Evolutionary conservation across 2,329 filamentous ascomycete species (phyloP).

Genomic region (Sclerotinia spermophila): DNA sequence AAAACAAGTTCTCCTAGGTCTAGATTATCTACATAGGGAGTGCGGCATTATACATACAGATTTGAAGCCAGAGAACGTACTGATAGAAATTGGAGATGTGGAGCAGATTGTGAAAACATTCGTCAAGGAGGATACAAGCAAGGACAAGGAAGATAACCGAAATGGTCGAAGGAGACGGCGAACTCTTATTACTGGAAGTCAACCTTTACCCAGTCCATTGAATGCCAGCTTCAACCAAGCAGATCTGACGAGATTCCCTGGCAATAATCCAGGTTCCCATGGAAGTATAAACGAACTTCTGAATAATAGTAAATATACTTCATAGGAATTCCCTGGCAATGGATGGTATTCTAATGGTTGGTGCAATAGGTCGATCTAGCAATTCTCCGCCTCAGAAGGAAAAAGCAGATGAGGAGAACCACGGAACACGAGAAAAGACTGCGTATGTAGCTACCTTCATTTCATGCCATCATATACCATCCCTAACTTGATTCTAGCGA

Average conservation of each 20-base stretch:
- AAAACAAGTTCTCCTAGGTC: slow-evolving; percentile 90
- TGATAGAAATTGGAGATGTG: slow-evolving; percentile 98
- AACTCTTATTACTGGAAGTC: slow-evolving; percentile 94
- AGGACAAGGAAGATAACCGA: slow-evolving; percentile 77
- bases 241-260: slow-evolving; percentile 60
- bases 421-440: slow-evolving; percentile 87
- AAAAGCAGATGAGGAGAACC: slow-evolving; percentile 55
- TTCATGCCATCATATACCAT: slow-evolving; percentile 5
- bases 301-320: slow-evolving; percentile 63
- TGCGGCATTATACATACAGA: slow-evolving; percentile 99
- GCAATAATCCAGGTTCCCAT: slow-evolving; percentile 58
- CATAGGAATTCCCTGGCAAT: slow-evolving; percentile 37
- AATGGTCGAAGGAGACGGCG: slow-evolving; percentile 86
- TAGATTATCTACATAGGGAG: slow-evolving; percentile 95
- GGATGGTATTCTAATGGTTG: slow-evolving; percentile 50
- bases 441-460: slow-evolving; percentile 59
- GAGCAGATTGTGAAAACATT: slow-evolving; percentile 97
- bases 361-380: slow-evolving; percentile 45
- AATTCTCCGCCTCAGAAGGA: slow-evolving; percentile 49
- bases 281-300: slow-evolving; percentile 81
- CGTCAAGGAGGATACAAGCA: slow-evolving; percentile 70
- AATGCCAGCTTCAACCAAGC: slow-evolving; percentile 84
- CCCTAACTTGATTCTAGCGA: slow-evolving; percentile 54
- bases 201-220: slow-evolving; percentile 89
- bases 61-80: slow-evolving; percentile 89